Conservation (phyloP, 805 yeast genomes). For the Hanseniaspora pseudoguilliermondii region DNA sequence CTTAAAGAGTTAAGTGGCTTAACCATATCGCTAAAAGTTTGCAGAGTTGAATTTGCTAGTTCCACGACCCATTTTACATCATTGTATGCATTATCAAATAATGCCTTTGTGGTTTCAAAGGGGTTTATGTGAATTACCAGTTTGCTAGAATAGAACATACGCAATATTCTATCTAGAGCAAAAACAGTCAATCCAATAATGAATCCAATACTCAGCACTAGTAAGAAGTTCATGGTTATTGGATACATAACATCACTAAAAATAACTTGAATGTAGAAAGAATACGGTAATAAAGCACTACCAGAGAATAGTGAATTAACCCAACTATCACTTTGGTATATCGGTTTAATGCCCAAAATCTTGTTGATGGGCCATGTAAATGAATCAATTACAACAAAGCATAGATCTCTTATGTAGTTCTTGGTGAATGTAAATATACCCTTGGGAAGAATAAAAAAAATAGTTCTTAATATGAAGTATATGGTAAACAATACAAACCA, state of each 20-base stretch:
- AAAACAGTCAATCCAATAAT: background rate
- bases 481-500: background rate
- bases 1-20: background rate
- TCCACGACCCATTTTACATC: background rate
- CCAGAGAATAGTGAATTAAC: background rate
- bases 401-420: background rate
- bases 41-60: background rate
- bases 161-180: background rate
- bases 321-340: background rate
- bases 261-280: background rate
- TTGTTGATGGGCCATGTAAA: background rate
- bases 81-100: background rate
- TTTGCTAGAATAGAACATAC: background rate
- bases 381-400: conserved; percentile 4
- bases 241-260: conserved; percentile 2
- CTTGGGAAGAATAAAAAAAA: background rate
- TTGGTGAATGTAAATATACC: background rate
- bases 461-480: background rate
- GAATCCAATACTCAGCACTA: background rate
- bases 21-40: background rate
- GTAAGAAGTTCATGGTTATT: background rate
- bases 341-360: background rate
- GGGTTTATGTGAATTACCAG: background rate
- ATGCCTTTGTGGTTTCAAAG: background rate
- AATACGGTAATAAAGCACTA: background rate